Base-by-base conservation (phyloP, 148 eudicot species). In the Arbutus unedo region DNA sequence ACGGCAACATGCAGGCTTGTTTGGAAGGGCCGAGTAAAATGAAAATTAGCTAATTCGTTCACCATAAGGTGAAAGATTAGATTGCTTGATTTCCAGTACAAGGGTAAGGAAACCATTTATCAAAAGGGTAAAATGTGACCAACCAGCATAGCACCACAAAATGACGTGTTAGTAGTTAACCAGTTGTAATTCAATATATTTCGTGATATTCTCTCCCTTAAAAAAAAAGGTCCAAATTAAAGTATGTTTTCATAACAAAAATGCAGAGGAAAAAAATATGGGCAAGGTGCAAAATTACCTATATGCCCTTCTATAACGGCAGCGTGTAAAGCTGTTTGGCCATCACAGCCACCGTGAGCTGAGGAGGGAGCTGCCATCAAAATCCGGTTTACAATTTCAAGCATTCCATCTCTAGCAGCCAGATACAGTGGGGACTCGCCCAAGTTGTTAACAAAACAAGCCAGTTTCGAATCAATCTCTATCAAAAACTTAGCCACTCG, bases 341-440 rank as follows among this genome's bases (percentile, higher is more conserved):
- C 76, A 3, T 72, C 76, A 4, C 3, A 72, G 10, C 76, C 48
- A 72, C 76, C 11, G 4, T 72, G 21, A 44, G 76, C 76, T 0
- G 51, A 44, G 45, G 76, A 72, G 5, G 48, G 76, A 18, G 76
- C 23, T 72, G 18, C n/a, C 76, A 72, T 72, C 76, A 72, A 6
- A 16, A 72, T 4, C 21, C 4, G 5, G 9, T 16, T 72, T 19
- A 72, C 76, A 72, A 72, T 72, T 44, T 72, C 25, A 21, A 72
- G 76, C 76, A 72, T 72, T 72, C 76, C 76, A 72, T 44, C 76
- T 44, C 76, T 72, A 44, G 76, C 76, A 44, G 51, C 48, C 7
- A 18, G 23, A 44, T 44, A 72, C 76, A 72, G 8, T 0, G 76
- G 51, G 3, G 76, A 72, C 23, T 72, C 76, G 15, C 76, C 76